These are phyloP conservation scores for Omphalotus guepiniiformis DNA, from an alignment of 768 basidiomycete species.

Conservation along the genomic window DNA sequence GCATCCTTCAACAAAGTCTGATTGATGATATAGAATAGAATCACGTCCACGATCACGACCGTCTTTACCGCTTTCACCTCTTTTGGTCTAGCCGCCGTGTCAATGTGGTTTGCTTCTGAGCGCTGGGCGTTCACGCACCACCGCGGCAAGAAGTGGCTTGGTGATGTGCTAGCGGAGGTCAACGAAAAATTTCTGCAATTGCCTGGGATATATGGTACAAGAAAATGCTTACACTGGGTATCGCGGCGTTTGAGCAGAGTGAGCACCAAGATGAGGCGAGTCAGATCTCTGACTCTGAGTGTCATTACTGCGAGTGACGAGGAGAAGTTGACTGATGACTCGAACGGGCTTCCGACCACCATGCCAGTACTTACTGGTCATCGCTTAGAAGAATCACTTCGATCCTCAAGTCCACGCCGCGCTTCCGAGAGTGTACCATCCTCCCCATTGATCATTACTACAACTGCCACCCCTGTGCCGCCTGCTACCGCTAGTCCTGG, in stretches of 20 bases:
- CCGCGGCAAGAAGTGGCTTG: conserved; percentile 66
- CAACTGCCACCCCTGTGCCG: conserved; percentile 11
- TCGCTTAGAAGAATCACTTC: background rate
- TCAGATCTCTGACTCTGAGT: conserved; percentile 22
- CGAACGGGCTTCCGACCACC: conserved; percentile 23
- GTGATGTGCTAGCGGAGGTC: conserved; percentile 51
- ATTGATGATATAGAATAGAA: conserved; percentile 35
- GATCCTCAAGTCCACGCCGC: background rate
- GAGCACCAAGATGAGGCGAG: conserved; percentile 16
- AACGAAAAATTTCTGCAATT: conserved; percentile 31
- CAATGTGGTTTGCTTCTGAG: conserved; percentile 71
- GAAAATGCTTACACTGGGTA: conserved; percentile 13
- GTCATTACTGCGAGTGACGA: conserved; percentile 21
- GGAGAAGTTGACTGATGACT: conserved; percentile 23
- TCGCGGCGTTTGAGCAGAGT: conserved; percentile 14
- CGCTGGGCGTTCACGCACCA: conserved; percentile 60
- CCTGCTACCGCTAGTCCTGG: conserved; percentile 18
- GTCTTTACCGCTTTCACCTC: conserved; percentile 73
- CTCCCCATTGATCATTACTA: background rate
- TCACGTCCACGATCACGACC: conserved; percentile 70
- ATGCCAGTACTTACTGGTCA: conserved; percentile 4
- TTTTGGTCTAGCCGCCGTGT: conserved; percentile 67
- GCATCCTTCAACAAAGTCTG: background rate
- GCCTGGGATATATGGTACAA: conserved; percentile 21
- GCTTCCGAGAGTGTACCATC: conserved; percentile 4